Evolutionary conservation across 768 basidiomycete genomes (phyloP), one percentile per base, ranked within the genome.

Genomic region (Tremella yokohamensis): DNA sequence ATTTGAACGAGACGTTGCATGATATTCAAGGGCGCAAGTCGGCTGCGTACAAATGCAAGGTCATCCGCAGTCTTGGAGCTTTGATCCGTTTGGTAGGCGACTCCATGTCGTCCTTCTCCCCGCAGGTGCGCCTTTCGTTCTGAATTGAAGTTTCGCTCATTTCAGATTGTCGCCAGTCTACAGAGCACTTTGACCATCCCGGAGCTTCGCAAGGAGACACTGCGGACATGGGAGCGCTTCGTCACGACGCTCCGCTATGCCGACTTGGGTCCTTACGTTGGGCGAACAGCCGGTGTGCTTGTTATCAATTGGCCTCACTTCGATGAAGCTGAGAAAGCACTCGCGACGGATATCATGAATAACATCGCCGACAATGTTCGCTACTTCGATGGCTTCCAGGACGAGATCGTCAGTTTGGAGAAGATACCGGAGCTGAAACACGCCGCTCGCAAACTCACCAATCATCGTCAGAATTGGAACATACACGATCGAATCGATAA

Each of bases 141-240:
- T 59, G 25, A 58, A 64, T 12, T 26, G 29, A 11, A 11, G 4
- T 11, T 11, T 34, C 11, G 29, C 29, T 34, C 29, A 34, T 34
- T 4, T 8, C 64, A 99, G 94, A 86, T 97, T 65, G 91, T 98
- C 88, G 91, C 94, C 0, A 91, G 88, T 16, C 82, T 99, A 39
- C 94, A 98, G 78, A 90, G 88, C 6, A 88, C 87, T 78, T 81
- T 96, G n/a, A 76, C 80, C 34, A 81, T 89, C 11, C 82, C 83
- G 0, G 87, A 87, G 59, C 80, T 99, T 7, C 83, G 88, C 0
- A 84, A 87, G 57, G 85, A 85, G 7, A 88, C 90, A 0, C 79
- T 99, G 2, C 79, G 83, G 29, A 87, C 85, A 39, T 98, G 92
- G 91, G 76, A 82, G 54, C 80, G 78, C 22, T 96, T 97, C 76